These are phyloP conservation scores for Corylus americana DNA, from an alignment of 306 rosid genomes.

Conservation along the genomic window DNA sequence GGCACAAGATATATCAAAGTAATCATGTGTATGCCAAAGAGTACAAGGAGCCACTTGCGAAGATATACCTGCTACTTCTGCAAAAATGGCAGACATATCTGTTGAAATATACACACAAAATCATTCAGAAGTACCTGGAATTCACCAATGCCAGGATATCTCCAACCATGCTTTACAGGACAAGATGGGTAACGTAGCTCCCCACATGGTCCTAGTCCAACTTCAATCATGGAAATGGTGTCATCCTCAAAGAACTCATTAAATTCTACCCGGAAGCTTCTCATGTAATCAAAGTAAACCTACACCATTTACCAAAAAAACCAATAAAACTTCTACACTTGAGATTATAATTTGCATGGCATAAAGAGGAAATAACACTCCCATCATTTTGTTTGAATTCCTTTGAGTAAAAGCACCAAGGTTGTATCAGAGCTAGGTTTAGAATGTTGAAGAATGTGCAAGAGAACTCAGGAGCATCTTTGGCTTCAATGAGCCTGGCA, in stretches of 20 bases:
- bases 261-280: conserved; percentile 95
- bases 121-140: conserved; percentile 70
- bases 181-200: conserved; percentile 88
- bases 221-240: conserved; percentile 76
- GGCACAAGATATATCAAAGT: neutral
- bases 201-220: conserved; percentile 98
- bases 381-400: neutral
- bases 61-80: conserved; percentile 16
- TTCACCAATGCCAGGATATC: conserved; percentile 97
- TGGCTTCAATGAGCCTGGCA: conserved; percentile 7
- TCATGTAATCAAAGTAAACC: conserved; percentile 98
- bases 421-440: neutral
- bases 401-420: neutral
- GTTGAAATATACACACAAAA: conserved; percentile 6
- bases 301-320: conserved; percentile 35
- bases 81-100: conserved; percentile 17
- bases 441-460: neutral
- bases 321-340: neutral
- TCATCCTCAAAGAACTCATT: conserved; percentile 79
- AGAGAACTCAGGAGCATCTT: neutral
- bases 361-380: neutral
- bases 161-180: conserved; percentile 99
- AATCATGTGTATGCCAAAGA: neutral
- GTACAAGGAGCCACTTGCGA: conserved; percentile 14
- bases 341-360: neutral